Base-by-base conservation (phyloP, 2,329 filamentous ascomycete genomes). In the Lachnellula suecica region DNA sequence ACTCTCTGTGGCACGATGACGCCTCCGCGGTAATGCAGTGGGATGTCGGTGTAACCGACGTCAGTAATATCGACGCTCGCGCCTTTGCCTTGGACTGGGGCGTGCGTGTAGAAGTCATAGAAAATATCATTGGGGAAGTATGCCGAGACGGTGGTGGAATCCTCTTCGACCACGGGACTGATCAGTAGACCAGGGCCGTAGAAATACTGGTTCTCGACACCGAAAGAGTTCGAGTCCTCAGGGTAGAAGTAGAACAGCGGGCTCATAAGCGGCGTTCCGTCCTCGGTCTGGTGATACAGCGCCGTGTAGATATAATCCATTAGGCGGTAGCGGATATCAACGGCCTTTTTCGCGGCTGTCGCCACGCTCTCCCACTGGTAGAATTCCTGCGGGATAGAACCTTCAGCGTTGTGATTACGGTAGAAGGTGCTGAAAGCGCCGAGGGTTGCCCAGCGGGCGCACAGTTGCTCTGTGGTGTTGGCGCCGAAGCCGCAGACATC, bases 281-380 rank as follows among this genome's bases (percentile, higher is more conserved):
- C 78, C 17, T 74, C 63, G 25, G 76, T 79, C 66, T 89, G 81
- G 70, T 53, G 51, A 65, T 84, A 74, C 60, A 91, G 75, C 0
- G 84, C 82, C 1, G 88, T 91, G 74, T 93, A 92, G 54, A 89
- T 77, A 71, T 92, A 92, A 63, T 91, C 88, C 11, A 92, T 75
- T n/a, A 92, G 74, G 27, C 81, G 78, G 72, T 92, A 92, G n/a
- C 89, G 80, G 44, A 84, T 83, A 25, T 79, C 79, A 61, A 92
- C 90, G 17, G 84, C 86, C 53, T 82, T 85, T 50, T 78, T 79
- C 0, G 87, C 87, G 0, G 86, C 84, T 8, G 77, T 71, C 0
- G 86, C 75, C 4, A 89, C 86, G 1, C 74, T 70, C 0, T 75
- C 71, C 84, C 86, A 91, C 42, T 74, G 79, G 69, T 91, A 93